Base-by-base conservation (phyloP, 2,329 filamentous ascomycete genomes). In the Diatrype stigma region DNA sequence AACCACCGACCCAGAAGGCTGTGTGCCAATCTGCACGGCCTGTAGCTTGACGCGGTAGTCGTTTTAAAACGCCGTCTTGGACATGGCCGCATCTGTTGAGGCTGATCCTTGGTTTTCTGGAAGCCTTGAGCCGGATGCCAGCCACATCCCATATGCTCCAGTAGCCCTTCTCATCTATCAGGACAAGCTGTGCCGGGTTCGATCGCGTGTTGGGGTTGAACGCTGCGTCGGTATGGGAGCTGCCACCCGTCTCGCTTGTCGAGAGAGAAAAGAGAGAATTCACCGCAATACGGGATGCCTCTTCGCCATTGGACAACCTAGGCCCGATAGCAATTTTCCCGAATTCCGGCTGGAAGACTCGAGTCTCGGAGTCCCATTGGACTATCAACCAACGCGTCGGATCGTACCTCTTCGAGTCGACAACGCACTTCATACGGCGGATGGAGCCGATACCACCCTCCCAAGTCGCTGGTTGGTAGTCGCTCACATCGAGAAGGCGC, bases 131-230 rank as follows among this genome's bases (percentile, higher is more conserved):
- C 51, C 65, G 61, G 54, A 62, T 72, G 49, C 70, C 72, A 12
- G 60, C 57, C 22, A 87, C 69, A 53, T 87, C 76, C 83, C 85
- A 90, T 3, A 90, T 66, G 42, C 73, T 83, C 88, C 87, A 92
- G 51, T 72, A 73, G 1, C 86, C 87, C 32, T 70, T 70, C 47
- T 81, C 74, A 59, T 91, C 85, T 17, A 91, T 73, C 23, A 90
- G 72, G 16, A 77, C 84, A 48, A 91, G 69, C 59, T 87, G 84
- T 1, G 81, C 77, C 16, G 73, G 69, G 51, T 74, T 80, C 64
- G 70, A 80, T 56, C 51, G 70, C 5, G 61, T 62, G 3, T 67
- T 67, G 0, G 85, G 80, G 55, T 85, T 86, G 63, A 91, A 88
- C 0, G 79, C 68, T 3, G 87, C 72, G 66, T 91, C 84, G 0